Base-by-base conservation (phyloP, 2,329 filamentous ascomycete species). In the Sordariomycetes sp. region DNA sequence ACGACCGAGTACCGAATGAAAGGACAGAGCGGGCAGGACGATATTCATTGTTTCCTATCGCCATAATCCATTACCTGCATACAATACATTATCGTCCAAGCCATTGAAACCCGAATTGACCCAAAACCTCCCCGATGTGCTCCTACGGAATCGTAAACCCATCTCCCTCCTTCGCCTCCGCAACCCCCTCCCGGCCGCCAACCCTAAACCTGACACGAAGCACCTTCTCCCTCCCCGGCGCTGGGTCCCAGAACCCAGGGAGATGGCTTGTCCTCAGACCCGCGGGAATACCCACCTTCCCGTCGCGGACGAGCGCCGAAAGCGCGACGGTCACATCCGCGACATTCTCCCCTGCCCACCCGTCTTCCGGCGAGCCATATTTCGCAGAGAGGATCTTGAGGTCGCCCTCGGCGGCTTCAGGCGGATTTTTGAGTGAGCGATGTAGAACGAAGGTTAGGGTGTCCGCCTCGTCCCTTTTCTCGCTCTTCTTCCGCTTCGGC, bases 241-340 rank as follows among this genome's bases (percentile, higher is more conserved):
- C 71, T 17, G 76, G 76, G 57, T 79, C 76, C 73, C 76, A 78
- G 63, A 79, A 79, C 1, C 76, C 76, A 0, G 76, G 66, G 32
- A 79, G 62, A 39, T 70, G 67, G 52, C 68, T 70, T 67, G 77
- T 76, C 55, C 68, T 63, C 55, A 77, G 62, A 0, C 73, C 72
- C 2, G 58, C 57, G 0, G 74, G 73, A 39, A 76, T 73, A 3
- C 64, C 58, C 13, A 77, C 59, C 51, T 62, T 59, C 5, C 68
- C 64, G 0, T 65, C 68, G 57, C 72, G 68, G 36, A 78, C 68
- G 39, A 78, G 63, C n/a, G 74, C 74, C 17, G 72, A 72, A 32
- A 78, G 62, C 3, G 75, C 72, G 13, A 77, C 67, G 3, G 74
- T 78, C 20, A 78, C 76, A 59, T 79, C 76, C 25, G 74, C 75